Evolutionary conservation across 2,329 filamentous ascomycete genomes (phyloP).

Genomic region (Cladophialophora yegresii): DNA sequence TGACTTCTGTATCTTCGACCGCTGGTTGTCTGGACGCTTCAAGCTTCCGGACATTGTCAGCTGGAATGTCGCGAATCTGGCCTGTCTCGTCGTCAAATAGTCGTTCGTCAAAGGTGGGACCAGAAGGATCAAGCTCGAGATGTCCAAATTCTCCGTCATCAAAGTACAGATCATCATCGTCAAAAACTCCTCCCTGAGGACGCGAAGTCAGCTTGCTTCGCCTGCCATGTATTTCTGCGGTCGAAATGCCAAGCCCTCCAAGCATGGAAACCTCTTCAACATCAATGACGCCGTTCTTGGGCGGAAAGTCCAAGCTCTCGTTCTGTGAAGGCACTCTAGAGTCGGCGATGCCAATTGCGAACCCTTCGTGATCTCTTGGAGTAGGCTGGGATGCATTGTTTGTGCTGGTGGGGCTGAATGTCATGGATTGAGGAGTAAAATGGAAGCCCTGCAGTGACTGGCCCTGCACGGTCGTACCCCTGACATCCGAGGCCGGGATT

Average conservation of each 20-base stretch:
- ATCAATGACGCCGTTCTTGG: constrained; percentile 15
- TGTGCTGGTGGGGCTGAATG: constrained; percentile 37
- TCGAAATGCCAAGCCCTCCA: constrained; percentile 34
- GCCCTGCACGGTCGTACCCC: constrained; percentile 39
- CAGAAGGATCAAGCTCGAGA: constrained; percentile 30
- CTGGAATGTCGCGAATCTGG: constrained; percentile 40
- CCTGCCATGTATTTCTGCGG: constrained; percentile 17
- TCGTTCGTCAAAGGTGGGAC: constrained; percentile 50
- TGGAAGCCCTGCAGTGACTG: constrained; percentile 35
- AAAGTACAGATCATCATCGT: constrained; percentile 50
- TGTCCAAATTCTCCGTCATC: constrained; percentile 46
- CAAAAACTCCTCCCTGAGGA: constrained; percentile 30
- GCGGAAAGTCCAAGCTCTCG: neutral
- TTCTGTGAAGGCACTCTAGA: constrained; percentile 27
- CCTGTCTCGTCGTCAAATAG: constrained; percentile 53
- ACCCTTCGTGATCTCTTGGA: constrained; percentile 36
- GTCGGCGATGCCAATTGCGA: constrained; percentile 34
- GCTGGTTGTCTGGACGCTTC: constrained; percentile 28
- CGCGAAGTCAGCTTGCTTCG: constrained; percentile 18
- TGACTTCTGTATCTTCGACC: constrained; percentile 16
- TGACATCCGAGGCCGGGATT: constrained; percentile 9
- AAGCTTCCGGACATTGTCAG: constrained; percentile 33
- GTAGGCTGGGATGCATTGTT: constrained; percentile 37
- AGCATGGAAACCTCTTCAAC: constrained; percentile 21
- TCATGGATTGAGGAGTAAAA: constrained; percentile 38